Conservation (phyloP, 2,329 filamentous ascomycete genomes). For the Fusarium clavum region DNA sequence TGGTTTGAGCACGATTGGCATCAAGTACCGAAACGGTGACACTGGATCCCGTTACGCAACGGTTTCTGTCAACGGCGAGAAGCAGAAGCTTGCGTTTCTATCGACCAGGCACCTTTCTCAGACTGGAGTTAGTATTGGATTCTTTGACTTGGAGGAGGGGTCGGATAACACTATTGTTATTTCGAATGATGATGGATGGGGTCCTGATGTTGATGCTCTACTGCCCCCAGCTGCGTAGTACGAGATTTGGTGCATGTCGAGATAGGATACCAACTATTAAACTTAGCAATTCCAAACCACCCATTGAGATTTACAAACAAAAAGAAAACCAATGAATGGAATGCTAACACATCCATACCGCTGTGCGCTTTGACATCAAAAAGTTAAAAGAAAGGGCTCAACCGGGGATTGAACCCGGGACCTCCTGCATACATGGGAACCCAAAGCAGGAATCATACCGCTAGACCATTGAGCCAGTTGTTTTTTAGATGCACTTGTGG, state of each 20-base stretch:
- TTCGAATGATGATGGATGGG: slow-evolving; percentile 56
- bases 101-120: slow-evolving; percentile 56
- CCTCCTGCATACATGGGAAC: background rate
- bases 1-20: slow-evolving; percentile 62
- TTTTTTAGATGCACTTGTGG: background rate
- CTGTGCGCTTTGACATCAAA: background rate
- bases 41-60: slow-evolving; percentile 62
- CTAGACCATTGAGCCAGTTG: background rate
- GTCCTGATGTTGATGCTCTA: slow-evolving; percentile 57
- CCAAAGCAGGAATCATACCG: slow-evolving; percentile 11
- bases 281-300: background rate
- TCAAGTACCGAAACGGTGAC: slow-evolving; percentile 69
- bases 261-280: too few relatives aligned
- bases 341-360: too few relatives aligned
- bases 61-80: slow-evolving; percentile 66
- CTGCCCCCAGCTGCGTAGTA: slow-evolving; percentile 58
- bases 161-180: slow-evolving; percentile 61
- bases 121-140: slow-evolving; percentile 58
- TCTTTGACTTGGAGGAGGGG: slow-evolving; percentile 61
- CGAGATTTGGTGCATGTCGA: background rate
- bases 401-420: slow-evolving; percentile 10
- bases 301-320: background rate
- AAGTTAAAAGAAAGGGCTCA: background rate
- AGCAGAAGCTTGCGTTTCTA: slow-evolving; percentile 65
- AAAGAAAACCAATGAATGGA: background rate